A percentile compares a stretch with the other conserved stretches of the same genome.
phyloP scores from a whole-genome alignment of 148 eudicot genomes.

The Pouteria glomerata region DNA sequence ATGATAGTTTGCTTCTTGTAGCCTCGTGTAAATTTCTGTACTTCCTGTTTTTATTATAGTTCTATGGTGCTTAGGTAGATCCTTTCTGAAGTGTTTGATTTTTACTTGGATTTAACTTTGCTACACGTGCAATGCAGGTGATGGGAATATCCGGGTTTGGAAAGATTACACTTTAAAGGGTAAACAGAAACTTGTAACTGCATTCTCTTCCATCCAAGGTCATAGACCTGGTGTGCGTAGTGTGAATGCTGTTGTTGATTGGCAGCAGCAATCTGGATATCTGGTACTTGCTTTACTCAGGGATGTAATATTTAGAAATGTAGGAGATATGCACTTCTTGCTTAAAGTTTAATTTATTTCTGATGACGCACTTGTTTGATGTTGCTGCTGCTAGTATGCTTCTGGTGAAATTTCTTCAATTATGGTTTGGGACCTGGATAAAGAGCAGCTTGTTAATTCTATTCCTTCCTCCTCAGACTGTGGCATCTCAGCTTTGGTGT shows the following conservation, averaged over 20 bases:
- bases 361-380: conserved; percentile 2
- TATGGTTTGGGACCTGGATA: conserved; percentile 94
- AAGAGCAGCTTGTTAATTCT: conserved; percentile 79
- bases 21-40: conserved; percentile 63
- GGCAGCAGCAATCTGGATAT: conserved; percentile 98
- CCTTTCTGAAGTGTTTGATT: not conserved
- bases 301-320: not conserved
- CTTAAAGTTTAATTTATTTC: not conserved
- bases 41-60: not conserved
- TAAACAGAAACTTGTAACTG: conserved; percentile 88
- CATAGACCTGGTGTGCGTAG: conserved; percentile 57
- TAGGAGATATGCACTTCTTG: not conserved
- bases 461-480: conserved; percentile 62
- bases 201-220: conserved; percentile 77
- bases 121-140: conserved; percentile 41
- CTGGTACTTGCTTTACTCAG: conserved; percentile 40
- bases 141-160: conserved; percentile 92
- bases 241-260: conserved; percentile 83
- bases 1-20: conserved; percentile 89
- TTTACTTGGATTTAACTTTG: conserved; percentile 2
- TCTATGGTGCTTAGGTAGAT: not conserved
- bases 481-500: conserved; percentile 82
- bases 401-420: conserved; percentile 69
- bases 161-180: conserved; percentile 68
- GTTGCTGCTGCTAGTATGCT: conserved; percentile 47